Percentiles rank a stretch among this genome's conserved stretches.
Evolutionary conservation across 2,329 filamentous ascomycete species (phyloP).

Genomic region (Trichoderma afroharzianum): DNA sequence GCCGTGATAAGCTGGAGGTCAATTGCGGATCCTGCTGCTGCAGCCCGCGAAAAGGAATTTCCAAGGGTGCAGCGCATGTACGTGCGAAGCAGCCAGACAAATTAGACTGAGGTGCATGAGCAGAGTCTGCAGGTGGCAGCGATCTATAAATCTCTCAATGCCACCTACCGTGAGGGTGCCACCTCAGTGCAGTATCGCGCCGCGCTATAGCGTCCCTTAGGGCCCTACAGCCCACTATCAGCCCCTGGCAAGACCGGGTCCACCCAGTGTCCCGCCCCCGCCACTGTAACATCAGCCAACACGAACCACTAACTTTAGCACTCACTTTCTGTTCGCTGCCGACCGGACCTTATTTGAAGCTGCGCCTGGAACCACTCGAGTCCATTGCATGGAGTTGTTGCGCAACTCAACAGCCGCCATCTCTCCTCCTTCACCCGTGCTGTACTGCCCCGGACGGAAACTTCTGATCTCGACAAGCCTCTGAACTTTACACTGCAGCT

Average conservation of each 20-base stretch:
- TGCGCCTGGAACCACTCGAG: neutral
- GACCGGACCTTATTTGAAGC: constrained; percentile 1
- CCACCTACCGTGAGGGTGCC: constrained; percentile 13
- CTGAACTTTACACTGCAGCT: neutral
- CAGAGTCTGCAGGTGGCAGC: neutral
- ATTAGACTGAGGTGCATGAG: neutral
- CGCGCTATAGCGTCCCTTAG: constrained; percentile 6
- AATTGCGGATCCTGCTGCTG: constrained; percentile 4
- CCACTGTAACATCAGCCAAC: constrained; percentile 23
- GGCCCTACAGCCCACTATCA: constrained; percentile 3
- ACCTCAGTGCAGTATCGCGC: constrained; percentile 9
- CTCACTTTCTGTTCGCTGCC: neutral
- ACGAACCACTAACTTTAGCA: constrained; percentile 14
- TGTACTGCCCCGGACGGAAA: neutral
- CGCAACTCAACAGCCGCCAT: neutral
- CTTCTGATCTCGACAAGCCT: neutral
- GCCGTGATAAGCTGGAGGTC: neutral
- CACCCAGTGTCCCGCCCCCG: constrained; percentile 29
- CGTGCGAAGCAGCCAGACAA: neutral
- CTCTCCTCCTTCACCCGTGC: neutral
- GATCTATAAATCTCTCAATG: constrained; percentile 15
- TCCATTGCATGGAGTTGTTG: neutral
- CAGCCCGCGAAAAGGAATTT: neutral
- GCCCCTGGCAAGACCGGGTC: constrained; percentile 3
- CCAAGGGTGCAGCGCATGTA: neutral